Evolutionary conservation across 192 early-diverging fungal genomes (phyloP).

Genomic region (Umbelopsis sp.): DNA sequence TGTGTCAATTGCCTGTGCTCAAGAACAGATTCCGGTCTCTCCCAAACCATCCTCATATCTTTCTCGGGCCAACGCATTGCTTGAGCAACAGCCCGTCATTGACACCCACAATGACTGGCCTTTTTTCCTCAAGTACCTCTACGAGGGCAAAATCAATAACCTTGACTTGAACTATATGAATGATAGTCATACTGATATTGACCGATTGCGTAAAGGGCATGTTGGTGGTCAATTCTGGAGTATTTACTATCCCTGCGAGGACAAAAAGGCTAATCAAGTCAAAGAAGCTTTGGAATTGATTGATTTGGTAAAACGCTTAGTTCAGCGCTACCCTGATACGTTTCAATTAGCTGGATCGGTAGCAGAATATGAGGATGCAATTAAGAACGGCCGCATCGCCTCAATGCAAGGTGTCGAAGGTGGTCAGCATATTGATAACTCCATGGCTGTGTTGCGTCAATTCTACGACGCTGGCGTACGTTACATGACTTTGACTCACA

Average conservation of each 20-base stretch:
- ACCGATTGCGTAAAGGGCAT: conserved; percentile 26
- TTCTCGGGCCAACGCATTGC: conserved; percentile 19
- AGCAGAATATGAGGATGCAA: conserved; percentile 46
- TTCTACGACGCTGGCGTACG: conserved; percentile 61
- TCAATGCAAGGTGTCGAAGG: conserved; percentile 71
- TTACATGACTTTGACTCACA: conserved; percentile 71
- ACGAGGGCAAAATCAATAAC: conserved; percentile 30
- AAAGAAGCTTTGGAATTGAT: conserved; percentile 50
- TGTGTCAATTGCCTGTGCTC: not conserved
- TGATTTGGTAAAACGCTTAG: conserved; percentile 64
- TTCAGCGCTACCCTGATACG: conserved; percentile 45
- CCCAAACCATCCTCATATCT: not conserved
- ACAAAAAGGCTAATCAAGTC: conserved; percentile 25
- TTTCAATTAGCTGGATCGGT: conserved; percentile 46
- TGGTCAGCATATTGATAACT: conserved; percentile 65
- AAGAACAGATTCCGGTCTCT: not conserved
- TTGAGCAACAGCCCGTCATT: conserved; percentile 28
- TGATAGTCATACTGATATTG: conserved; percentile 35
- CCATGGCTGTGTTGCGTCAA: conserved; percentile 52
- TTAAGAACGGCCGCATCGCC: conserved; percentile 48
- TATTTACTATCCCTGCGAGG: conserved; percentile 34
- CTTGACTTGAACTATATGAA: conserved; percentile 22
- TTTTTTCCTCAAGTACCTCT: conserved; percentile 6
- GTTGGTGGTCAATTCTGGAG: conserved; percentile 42
- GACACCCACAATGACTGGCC: conserved; percentile 43